A percentile compares a stretch with the other conserved stretches of the same genome.
Conservation (phyloP, 768 basidiomycete species). For the Crassisporium funariophilum region DNA sequence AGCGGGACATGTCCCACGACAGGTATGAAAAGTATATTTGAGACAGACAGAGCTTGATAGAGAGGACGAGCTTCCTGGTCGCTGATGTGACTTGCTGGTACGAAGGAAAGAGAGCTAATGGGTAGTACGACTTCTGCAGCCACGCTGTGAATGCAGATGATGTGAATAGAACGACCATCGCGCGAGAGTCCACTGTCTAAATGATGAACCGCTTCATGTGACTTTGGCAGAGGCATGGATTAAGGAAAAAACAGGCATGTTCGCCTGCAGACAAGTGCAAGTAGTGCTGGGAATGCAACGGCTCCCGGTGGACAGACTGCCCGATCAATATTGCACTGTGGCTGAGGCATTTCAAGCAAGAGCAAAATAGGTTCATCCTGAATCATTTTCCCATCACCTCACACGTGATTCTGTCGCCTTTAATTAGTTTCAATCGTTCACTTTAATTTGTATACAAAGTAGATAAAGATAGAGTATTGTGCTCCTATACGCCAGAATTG, state of each 20-base stretch:
- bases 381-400: constrained; percentile 14
- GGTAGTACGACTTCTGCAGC: neutral
- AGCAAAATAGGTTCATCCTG: constrained; percentile 23
- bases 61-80: too few species aligned
- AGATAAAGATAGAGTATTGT: too few species aligned
- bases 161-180: constrained; percentile 12
- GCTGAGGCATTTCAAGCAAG: neutral
- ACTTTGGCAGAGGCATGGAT: constrained; percentile 15
- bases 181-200: constrained; percentile 18
- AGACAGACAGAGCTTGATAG: neutral
- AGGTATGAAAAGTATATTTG: neutral
- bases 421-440: constrained; percentile 3
- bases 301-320: constrained; percentile 6
- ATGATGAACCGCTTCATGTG: constrained; percentile 33
- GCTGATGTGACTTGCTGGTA: constrained; percentile 14
- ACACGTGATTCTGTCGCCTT: constrained; percentile 10
- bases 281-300: constrained; percentile 11
- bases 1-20: constrained; percentile 3
- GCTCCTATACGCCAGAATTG: too few species aligned
- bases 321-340: constrained; percentile 12
- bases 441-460: too few species aligned
- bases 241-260: constrained; percentile 3
- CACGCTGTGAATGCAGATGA: constrained; percentile 12
- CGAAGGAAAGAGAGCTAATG: constrained; percentile 6
- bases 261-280: constrained; percentile 2